Percentiles rank a stretch among this genome's conserved stretches.
phyloP scores from a whole-genome alignment of 2,329 filamentous ascomycete genomes.

The Domatiomyces catenatus region DNA sequence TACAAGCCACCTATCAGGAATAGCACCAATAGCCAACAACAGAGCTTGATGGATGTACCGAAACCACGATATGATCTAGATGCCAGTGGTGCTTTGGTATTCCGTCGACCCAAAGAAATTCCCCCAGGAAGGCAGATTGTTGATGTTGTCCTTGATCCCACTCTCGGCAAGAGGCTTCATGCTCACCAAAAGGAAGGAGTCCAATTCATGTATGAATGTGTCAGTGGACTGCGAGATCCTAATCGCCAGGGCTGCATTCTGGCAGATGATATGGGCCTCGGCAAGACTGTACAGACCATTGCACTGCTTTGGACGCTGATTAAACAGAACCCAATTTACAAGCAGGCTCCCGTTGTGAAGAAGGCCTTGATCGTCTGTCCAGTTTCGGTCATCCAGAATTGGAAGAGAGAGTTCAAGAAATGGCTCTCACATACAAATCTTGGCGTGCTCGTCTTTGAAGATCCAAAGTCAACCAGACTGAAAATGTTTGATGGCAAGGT shows the following conservation, averaged over 20 bases:
- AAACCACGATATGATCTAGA: conserved; percentile 51
- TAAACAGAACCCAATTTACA: conserved; percentile 53
- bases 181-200: conserved; percentile 57
- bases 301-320: conserved; percentile 55
- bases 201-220: conserved; percentile 57
- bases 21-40: conserved; percentile 35
- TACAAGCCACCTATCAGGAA: conserved; percentile 50
- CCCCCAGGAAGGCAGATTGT: conserved; percentile 51
- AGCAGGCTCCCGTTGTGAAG: conserved; percentile 43
- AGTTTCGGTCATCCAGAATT: conserved; percentile 57
- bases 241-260: conserved; percentile 55
- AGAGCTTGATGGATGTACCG: conserved; percentile 32
- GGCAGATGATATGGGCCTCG: conserved; percentile 62
- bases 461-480: conserved; percentile 43
- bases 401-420: conserved; percentile 57
- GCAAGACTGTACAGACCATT: conserved; percentile 61
- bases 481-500: conserved; percentile 54
- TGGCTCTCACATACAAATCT: conserved; percentile 58
- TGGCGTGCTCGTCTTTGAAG: conserved; percentile 50
- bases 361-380: conserved; percentile 61
- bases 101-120: conserved; percentile 43
- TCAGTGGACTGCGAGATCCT: conserved; percentile 55
- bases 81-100: conserved; percentile 46
- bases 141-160: conserved; percentile 57
- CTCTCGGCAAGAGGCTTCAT: conserved; percentile 46